Evolutionary conservation across 1,139 yeast genomes (phyloP).

Genomic region (Protomyces gravidus): DNA sequence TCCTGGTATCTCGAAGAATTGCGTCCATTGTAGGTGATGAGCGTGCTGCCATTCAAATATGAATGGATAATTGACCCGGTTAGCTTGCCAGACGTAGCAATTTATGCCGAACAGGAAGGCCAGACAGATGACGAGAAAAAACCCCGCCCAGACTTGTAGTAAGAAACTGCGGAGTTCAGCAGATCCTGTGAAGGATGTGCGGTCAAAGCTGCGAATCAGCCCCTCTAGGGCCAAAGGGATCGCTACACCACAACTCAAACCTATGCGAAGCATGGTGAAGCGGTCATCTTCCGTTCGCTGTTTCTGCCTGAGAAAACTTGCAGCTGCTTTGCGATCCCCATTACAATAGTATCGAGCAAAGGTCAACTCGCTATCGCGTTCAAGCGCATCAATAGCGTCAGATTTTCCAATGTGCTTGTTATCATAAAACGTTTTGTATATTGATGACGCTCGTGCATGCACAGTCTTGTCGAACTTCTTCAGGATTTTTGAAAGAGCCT

Average conservation of each 20-base stretch:
- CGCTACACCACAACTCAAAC: conserved; percentile 65
- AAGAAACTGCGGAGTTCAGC: conserved; percentile 44
- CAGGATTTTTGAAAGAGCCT: conserved; percentile 82
- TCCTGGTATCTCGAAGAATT: conserved; percentile 48
- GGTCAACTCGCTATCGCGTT: conserved; percentile 61
- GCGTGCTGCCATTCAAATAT: conserved; percentile 82
- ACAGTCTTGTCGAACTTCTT: conserved; percentile 84
- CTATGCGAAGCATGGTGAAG: conserved; percentile 43
- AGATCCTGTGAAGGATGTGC: conserved; percentile 40
- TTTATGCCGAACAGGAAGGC: conserved; percentile 62
- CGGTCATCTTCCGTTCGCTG: conserved; percentile 46
- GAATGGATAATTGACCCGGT: conserved; percentile 80
- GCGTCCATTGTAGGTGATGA: conserved; percentile 62
- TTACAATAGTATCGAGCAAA: conserved; percentile 65
- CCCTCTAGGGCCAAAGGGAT: conserved; percentile 59
- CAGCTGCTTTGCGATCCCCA: conserved; percentile 68
- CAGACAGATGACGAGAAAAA: conserved; percentile 59
- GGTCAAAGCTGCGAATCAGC: conserved; percentile 49
- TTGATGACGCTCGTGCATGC: conserved; percentile 47
- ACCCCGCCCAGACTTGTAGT: conserved; percentile 90
- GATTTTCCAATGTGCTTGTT: conserved; percentile 57
- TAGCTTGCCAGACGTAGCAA: conserved; percentile 66
- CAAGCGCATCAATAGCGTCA: conserved; percentile 60
- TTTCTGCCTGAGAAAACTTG: conserved; percentile 62
- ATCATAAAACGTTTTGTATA: conserved; percentile 52